These are phyloP conservation scores for Flammula alnicola DNA, from an alignment of 1,284 basidiomycete species.

Conservation along the genomic window DNA sequence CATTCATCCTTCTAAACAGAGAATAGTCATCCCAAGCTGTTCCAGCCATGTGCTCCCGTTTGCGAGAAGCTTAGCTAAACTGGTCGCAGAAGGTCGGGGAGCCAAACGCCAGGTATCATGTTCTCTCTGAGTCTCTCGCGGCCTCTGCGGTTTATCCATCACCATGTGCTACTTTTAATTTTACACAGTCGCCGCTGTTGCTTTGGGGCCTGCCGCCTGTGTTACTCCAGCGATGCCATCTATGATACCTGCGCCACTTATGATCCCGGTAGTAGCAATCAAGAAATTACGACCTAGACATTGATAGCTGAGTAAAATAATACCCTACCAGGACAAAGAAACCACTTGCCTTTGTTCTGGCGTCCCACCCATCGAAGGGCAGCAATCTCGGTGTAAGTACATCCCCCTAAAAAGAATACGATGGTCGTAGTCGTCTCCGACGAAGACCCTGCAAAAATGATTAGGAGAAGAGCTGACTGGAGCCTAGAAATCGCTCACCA, in stretches of 20 bases:
- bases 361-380: slow-evolving; percentile 90
- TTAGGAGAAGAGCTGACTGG: slow-evolving; percentile 10
- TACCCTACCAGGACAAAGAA: slow-evolving; percentile 4
- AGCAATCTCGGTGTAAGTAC: slow-evolving; percentile 96
- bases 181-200: slow-evolving; percentile 18
- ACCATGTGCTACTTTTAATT: no score
- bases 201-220: slow-evolving; percentile 37
- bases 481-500: slow-evolving; percentile 19
- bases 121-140: no score
- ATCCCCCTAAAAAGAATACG: slow-evolving; percentile 98
- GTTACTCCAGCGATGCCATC: slow-evolving; percentile 65
- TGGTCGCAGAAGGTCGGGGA: no score
- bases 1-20: slow-evolving; percentile 30
- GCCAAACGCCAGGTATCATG: no score
- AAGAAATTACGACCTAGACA: slow-evolving; percentile 78
- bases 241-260: slow-evolving; percentile 77
- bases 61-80: slow-evolving; percentile 27
- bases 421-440: slow-evolving; percentile 72
- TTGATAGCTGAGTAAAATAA: slow-evolving; percentile 13
- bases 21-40: slow-evolving; percentile 18
- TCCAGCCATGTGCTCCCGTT: slow-evolving; percentile 30
- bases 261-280: slow-evolving; percentile 87
- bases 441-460: slow-evolving; percentile 43
- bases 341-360: slow-evolving; percentile 72
- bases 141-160: no score